A percentile compares a stretch with the other conserved stretches of the same genome.
Conservation (phyloP, 345 rosid genomes). For the Salix viminalis region DNA sequence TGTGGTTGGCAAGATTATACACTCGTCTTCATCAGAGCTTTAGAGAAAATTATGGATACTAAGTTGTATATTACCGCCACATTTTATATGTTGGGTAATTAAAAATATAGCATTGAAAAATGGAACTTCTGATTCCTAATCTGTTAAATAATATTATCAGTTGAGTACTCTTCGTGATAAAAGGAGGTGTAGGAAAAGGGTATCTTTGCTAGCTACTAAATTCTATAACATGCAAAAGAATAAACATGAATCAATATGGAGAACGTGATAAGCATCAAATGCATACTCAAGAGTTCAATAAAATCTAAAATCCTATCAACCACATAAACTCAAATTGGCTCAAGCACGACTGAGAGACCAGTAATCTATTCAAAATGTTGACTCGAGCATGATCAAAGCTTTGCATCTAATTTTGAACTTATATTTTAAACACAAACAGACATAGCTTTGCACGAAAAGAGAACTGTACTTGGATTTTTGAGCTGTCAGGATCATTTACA, state of each 20-base stretch:
- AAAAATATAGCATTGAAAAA: slow-evolving; percentile 2
- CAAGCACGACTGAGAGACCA: background rate
- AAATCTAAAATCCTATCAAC: background rate
- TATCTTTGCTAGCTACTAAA: background rate
- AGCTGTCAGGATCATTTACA: slow-evolving; percentile 73
- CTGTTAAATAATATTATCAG: background rate
- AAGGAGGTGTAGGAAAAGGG: background rate
- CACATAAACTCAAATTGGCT: background rate
- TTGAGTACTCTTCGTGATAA: background rate
- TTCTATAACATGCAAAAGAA: background rate
- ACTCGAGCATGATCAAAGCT: background rate
- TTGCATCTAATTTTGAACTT: background rate
- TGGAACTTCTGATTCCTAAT: background rate
- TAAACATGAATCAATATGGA: background rate
- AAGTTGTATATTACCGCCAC: background rate
- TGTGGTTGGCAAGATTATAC: slow-evolving; percentile 27
- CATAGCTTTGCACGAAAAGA: background rate
- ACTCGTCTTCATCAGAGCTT: slow-evolving; percentile 2
- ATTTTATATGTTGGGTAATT: slow-evolving; percentile 1
- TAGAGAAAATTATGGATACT: background rate
- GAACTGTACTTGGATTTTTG: slow-evolving; percentile 60
- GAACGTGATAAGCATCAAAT: background rate
- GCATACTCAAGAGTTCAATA: background rate
- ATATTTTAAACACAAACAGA: background rate
- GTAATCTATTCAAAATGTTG: background rate